Evolutionary conservation across 352 stramenopile genomes (phyloP).

Genomic region (Globisporangium polare): DNA sequence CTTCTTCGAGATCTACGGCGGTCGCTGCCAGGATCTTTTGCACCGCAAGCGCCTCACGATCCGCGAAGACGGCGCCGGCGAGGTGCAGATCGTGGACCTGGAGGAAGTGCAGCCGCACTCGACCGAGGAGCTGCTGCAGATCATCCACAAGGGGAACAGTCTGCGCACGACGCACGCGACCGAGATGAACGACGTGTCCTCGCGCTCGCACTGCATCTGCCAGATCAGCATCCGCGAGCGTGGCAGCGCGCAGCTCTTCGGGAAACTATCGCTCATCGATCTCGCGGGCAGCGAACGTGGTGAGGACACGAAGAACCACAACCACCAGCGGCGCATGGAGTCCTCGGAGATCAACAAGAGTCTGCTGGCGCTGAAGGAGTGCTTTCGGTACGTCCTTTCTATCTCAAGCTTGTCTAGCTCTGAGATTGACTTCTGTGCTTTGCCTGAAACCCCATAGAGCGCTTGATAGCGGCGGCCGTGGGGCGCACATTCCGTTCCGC

Average conservation of each 20-base stretch:
- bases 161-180: constrained; percentile 95
- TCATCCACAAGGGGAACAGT: constrained; percentile 92
- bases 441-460: no score
- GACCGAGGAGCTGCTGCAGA: constrained; percentile 89
- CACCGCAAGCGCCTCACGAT: constrained; percentile 89
- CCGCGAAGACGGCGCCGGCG: constrained; percentile 91
- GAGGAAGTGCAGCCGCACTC: constrained; percentile 87
- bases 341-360: constrained; percentile 98
- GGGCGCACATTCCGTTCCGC: constrained; percentile 93
- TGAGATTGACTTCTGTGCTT: no score
- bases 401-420: no score
- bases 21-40: constrained; percentile 94
- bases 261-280: constrained; percentile 96
- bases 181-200: constrained; percentile 95
- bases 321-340: constrained; percentile 92
- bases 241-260: constrained; percentile 41
- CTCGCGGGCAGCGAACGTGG: constrained; percentile 95
- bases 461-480: constrained; percentile 87
- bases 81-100: constrained; percentile 95
- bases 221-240: constrained; percentile 87
- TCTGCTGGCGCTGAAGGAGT: constrained; percentile 96
- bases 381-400: constrained; percentile 93
- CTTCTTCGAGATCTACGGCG: constrained; percentile 98
- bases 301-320: constrained; percentile 93
- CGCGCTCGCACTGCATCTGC: constrained; percentile 94